phyloP scores from a whole-genome alignment of 768 basidiomycete genomes.

The Lentinula lateritia region DNA sequence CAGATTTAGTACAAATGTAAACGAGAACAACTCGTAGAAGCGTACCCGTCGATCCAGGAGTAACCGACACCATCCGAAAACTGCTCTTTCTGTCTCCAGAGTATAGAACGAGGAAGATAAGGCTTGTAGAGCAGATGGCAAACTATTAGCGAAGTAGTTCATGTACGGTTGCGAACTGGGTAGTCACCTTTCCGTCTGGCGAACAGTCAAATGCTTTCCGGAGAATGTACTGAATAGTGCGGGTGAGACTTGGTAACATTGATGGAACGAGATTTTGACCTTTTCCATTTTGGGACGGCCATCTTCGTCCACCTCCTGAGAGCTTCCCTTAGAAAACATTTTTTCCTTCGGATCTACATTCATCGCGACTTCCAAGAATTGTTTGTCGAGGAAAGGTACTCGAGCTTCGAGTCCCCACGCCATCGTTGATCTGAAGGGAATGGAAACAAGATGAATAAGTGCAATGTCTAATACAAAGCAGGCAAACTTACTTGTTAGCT shows the following conservation, averaged over 20 bases:
- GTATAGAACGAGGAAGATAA: constrained; percentile 88
- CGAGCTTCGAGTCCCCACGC: constrained; percentile 99
- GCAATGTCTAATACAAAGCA: neutral
- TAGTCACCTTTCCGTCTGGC: constrained; percentile 63
- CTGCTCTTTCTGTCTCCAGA: constrained; percentile 99
- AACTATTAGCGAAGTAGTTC: neutral
- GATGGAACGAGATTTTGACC: constrained; percentile 32
- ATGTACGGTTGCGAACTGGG: neutral
- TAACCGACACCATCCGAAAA: constrained; percentile 99
- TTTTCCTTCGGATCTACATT: constrained; percentile 84
- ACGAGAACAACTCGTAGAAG: neutral
- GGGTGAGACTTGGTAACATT: constrained; percentile 8
- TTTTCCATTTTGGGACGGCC: constrained; percentile 95
- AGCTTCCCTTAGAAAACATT: constrained; percentile 78
- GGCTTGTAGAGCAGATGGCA: constrained; percentile 39
- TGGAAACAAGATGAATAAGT: neutral
- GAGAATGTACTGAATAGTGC: constrained; percentile 71
- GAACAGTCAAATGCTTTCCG: constrained; percentile 92
- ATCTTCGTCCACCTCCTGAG: constrained; percentile 74
- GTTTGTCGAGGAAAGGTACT: constrained; percentile 97
- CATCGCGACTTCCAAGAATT: constrained; percentile 93
- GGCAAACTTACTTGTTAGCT: constrained; percentile 83
- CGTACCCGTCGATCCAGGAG: constrained; percentile 96
- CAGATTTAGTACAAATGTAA: neutral
- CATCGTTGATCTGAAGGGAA: constrained; percentile 79